Evolutionary conservation across 192 early-diverging fungal species (phyloP), one percentile per base, ranked within the genome.

Genomic region (Chytriomyces confervae): DNA sequence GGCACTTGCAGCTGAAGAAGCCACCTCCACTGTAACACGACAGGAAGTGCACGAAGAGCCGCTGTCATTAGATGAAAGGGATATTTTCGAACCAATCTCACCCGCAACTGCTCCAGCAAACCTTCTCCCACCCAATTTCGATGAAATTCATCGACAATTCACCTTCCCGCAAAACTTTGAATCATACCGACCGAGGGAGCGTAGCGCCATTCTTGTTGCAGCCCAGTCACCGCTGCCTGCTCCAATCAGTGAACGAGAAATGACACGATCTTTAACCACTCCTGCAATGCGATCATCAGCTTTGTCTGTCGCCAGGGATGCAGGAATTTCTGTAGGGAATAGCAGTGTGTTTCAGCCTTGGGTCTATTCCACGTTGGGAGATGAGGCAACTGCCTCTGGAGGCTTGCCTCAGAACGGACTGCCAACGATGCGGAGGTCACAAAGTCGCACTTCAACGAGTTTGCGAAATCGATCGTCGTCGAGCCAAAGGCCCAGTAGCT

Each of bases 311-410:
- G 53, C 53, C 20, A n/a, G 13, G 10, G 72, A 74, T 27, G 29
- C 24, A 62, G 72, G 72, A 10, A 20, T 74, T 7, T 23, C 60
- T 20, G 72, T 49, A 0, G 72, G 72, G 43, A 74, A 63, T 43
- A 62, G 60, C n/a, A n/a, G 45, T 1, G 72, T 63, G 16, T 74
- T 74, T 27, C 61, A 62, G 72, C 72, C 72, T 0, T 74, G 72
- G 72, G 16, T 72, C 51, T 43, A 36, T 9, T 1, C 36, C 36
- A 36, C 36, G 36, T 36, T 65, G 63, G 11, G 63, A 65, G 63
- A 65, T 13, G 63, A 65, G 36, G 63, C 16, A 69, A 46, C 27
- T 10, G n/a, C 18, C 67, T 69, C 67, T 18, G 43, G 13, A 27
- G 18, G 43, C 67, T 46, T 9, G 43, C 47, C 67, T 20, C 29